phyloP scores from a whole-genome alignment of 306 rosid species.

The Fragaria iinumae region DNA sequence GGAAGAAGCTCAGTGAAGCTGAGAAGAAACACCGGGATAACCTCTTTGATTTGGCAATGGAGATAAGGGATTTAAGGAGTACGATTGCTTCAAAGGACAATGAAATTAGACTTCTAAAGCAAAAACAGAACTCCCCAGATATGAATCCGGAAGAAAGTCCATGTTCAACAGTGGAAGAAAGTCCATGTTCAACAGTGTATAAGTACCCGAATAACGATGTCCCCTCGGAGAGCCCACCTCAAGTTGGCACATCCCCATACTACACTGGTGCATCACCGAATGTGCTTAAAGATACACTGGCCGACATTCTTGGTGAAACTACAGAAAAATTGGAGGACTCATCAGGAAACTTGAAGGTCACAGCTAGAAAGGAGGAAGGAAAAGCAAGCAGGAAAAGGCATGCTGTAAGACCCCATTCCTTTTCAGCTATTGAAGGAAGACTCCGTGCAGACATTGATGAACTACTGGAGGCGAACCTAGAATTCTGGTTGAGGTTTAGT shows the following conservation, averaged over 20 bases:
- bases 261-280: slow-evolving; percentile 30
- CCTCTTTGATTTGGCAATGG: slow-evolving; percentile 60
- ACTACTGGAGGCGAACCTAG: slow-evolving; percentile 70
- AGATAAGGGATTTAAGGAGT: slow-evolving; percentile 66
- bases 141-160: slow-evolving; percentile 42
- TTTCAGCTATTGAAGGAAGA: slow-evolving; percentile 55
- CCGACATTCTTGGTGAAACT: slow-evolving; percentile 28
- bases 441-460: slow-evolving; percentile 60
- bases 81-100: slow-evolving; percentile 52
- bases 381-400: slow-evolving; percentile 23
- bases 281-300: slow-evolving; percentile 14
- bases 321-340: slow-evolving; percentile 18
- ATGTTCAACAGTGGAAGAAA: slow-evolving; percentile 33
- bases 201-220: slow-evolving; percentile 48
- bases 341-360: slow-evolving; percentile 20
- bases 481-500: slow-evolving; percentile 91
- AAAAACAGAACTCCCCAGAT: slow-evolving; percentile 35
- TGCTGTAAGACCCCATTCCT: slow-evolving; percentile 18
- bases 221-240: slow-evolving; percentile 25
- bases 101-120: slow-evolving; percentile 52
- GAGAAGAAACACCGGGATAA: slow-evolving; percentile 66
- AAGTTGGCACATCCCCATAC: slow-evolving; percentile 29
- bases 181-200: slow-evolving; percentile 41
- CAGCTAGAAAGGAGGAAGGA: slow-evolving; percentile 9
- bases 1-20: slow-evolving; percentile 52